phyloP scores from a whole-genome alignment of 2,329 filamentous ascomycete species.

The Cercospora janseana region DNA sequence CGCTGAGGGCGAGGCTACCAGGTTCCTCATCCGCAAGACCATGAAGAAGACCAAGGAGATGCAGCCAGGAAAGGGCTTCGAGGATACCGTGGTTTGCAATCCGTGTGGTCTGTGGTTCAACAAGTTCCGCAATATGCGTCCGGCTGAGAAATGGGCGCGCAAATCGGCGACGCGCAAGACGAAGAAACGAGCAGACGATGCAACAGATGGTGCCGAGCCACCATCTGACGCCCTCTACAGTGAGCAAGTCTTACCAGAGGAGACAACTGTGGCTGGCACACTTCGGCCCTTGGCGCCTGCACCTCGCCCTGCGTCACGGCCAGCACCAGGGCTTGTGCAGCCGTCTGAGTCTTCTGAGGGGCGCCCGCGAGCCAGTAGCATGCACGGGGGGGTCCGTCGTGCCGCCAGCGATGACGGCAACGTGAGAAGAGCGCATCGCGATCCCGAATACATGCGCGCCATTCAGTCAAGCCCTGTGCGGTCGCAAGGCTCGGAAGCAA shows the following conservation, averaged over 20 bases:
- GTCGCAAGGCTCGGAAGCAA: constrained; percentile 46
- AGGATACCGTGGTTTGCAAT: constrained; percentile 80
- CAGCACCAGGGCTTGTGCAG: background rate
- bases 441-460: constrained; percentile 50
- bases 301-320: constrained; percentile 29
- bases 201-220: constrained; percentile 34
- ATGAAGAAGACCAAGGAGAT: constrained; percentile 53
- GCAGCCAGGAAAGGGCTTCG: constrained; percentile 52
- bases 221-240: constrained; percentile 37
- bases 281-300: constrained; percentile 10
- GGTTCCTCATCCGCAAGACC: constrained; percentile 79
- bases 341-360: background rate
- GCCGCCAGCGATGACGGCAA: constrained; percentile 33
- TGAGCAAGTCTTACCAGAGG: constrained; percentile 31
- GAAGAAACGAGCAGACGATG: constrained; percentile 31
- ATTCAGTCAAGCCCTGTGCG: constrained; percentile 62
- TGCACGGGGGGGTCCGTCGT: constrained; percentile 41
- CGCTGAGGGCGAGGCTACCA: constrained; percentile 59
- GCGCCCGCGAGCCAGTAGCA: constrained; percentile 47
- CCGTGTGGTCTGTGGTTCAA: constrained; percentile 94
- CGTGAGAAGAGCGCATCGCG: constrained; percentile 27
- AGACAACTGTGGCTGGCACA: constrained; percentile 11
- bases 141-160: constrained; percentile 73
- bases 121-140: constrained; percentile 82
- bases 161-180: constrained; percentile 29